Evolutionary conservation across 2,329 filamentous ascomycete genomes (phyloP), one percentile per base, ranked within the genome.

Genomic region (Colletotrichum tabaci): DNA sequence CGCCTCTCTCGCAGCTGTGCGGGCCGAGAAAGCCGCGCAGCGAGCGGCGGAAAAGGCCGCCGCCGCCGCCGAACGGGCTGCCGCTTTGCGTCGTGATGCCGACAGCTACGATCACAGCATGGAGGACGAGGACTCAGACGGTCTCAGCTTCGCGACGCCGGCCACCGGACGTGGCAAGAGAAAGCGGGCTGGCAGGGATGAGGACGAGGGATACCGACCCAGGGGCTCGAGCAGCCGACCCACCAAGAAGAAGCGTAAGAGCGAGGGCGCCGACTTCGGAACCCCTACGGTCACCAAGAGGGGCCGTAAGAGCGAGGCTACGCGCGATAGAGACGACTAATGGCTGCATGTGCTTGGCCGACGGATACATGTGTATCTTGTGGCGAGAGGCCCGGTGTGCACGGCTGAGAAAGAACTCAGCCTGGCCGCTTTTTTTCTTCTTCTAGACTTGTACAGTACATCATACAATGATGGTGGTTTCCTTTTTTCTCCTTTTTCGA

Each of bases 131-230:
- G 70, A 72, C 3, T 67, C 68, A 12, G 70, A 72, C n/a, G 70
- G 67, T 1, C 30, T 38, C 2, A 66, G 64, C 53, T 60, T 35
- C 79, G 80, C 65, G 75, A 85, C 77, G 50, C 79, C 77, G 7
- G 78, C 79, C 3, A 64, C 71, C 9, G 76, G 74, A 47, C 75
- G 81, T 15, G 77, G 80, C 49, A 87, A 87, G 79, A 84, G 86
- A 71, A 90, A 90, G 84, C 83, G 88, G 38, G 68, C 68, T 26
- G 46, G 58, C 4, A 68, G 47, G 21, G 68, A 68, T 15, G 88
- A 90, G 44, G 89, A 91, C 9, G 89, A 91, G 73, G 80, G 89
- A 4, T 91, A 91, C 77, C 84, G 88, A 69, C 88, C 89, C 3
- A 89, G 90, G 74, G 89, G 88, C 2, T 84, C 83, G 2, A 86